Percentiles rank a stretch among this genome's conserved stretches.
phyloP scores from a whole-genome alignment of 106 monocot genomes.

The Acanthochlamys bracteata region DNA sequence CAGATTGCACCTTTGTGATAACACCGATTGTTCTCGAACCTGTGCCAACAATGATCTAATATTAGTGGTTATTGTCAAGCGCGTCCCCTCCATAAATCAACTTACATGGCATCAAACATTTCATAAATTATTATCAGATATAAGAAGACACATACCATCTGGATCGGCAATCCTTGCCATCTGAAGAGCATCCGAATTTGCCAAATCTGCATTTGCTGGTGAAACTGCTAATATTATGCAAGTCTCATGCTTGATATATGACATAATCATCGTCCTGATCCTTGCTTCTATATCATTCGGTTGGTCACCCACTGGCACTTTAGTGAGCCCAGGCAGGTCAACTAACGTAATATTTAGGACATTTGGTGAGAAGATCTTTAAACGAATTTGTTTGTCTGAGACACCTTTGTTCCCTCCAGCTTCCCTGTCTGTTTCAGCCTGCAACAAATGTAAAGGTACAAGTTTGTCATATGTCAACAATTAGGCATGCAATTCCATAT shows the following conservation, averaged over 20 bases:
- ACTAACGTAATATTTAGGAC: slow-evolving; percentile 81
- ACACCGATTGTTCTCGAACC: slow-evolving; percentile 92
- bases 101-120: neutral
- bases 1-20: slow-evolving; percentile 74
- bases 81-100: neutral
- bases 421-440: slow-evolving; percentile 81
- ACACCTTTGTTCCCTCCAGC: slow-evolving; percentile 71
- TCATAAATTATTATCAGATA: neutral
- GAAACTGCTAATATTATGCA: slow-evolving; percentile 87
- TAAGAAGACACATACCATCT: slow-evolving; percentile 35
- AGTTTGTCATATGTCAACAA: too few relatives aligned
- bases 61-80: neutral
- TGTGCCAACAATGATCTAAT: slow-evolving; percentile 5
- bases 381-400: slow-evolving; percentile 75
- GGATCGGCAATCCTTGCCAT: slow-evolving; percentile 89
- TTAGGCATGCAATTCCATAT: too few relatives aligned
- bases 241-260: slow-evolving; percentile 69
- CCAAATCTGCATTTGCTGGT: slow-evolving; percentile 84
- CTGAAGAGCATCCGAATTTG: slow-evolving; percentile 88
- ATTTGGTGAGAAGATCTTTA: slow-evolving; percentile 83
- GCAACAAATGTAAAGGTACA: slow-evolving; percentile 1
- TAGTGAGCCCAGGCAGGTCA: slow-evolving; percentile 86
- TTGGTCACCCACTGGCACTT: slow-evolving; percentile 88
- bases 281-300: slow-evolving; percentile 68
- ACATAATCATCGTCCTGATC: slow-evolving; percentile 69